Evolutionary conservation across 441 rosid species (phyloP).

Genomic region (Erysimum cheiri): DNA sequence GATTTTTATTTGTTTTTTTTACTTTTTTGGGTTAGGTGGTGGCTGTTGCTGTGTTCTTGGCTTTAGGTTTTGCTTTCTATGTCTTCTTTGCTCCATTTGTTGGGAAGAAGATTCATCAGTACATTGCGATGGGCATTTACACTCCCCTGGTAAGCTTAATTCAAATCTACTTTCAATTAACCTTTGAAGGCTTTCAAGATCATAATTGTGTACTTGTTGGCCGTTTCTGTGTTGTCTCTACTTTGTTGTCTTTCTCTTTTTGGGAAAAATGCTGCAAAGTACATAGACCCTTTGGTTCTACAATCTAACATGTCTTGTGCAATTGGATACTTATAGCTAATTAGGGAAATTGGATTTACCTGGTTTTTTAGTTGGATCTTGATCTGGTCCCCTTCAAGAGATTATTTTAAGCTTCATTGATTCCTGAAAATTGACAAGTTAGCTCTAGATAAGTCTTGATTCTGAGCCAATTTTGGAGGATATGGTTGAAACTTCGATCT

Average conservation of each 20-base stretch:
- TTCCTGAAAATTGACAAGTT: slow-evolving; percentile 8
- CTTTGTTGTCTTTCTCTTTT: slow-evolving; percentile 30
- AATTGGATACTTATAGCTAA: slow-evolving; percentile 15
- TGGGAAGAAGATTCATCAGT: slow-evolving; percentile 81
- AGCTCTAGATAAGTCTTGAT: slow-evolving; percentile 23
- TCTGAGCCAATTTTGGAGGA: not conserved
- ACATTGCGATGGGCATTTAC: slow-evolving; percentile 86
- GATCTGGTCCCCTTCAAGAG: slow-evolving; percentile 20
- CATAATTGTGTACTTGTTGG: slow-evolving; percentile 35
- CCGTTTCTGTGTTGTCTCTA: slow-evolving; percentile 32
- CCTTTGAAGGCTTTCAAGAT: slow-evolving; percentile 4
- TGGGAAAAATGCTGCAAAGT: slow-evolving; percentile 7
- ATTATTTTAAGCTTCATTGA: not conserved
- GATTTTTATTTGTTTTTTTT: slow-evolving; percentile 7
- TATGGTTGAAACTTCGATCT: slow-evolving; percentile 23
- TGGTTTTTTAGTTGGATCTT: slow-evolving; percentile 29
- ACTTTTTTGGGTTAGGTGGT: slow-evolving; percentile 67
- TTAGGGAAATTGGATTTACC: slow-evolving; percentile 23
- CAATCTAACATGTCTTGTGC: slow-evolving; percentile 20
- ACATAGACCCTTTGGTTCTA: slow-evolving; percentile 29
- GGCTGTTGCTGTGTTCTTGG: slow-evolving; percentile 97
- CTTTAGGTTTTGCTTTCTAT: slow-evolving; percentile 96
- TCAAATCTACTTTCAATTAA: slow-evolving; percentile 35
- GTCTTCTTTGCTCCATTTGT: slow-evolving; percentile 99
- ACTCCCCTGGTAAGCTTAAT: slow-evolving; percentile 78